phyloP scores from a whole-genome alignment of 768 basidiomycete species.

The Ramaria sp. region DNA sequence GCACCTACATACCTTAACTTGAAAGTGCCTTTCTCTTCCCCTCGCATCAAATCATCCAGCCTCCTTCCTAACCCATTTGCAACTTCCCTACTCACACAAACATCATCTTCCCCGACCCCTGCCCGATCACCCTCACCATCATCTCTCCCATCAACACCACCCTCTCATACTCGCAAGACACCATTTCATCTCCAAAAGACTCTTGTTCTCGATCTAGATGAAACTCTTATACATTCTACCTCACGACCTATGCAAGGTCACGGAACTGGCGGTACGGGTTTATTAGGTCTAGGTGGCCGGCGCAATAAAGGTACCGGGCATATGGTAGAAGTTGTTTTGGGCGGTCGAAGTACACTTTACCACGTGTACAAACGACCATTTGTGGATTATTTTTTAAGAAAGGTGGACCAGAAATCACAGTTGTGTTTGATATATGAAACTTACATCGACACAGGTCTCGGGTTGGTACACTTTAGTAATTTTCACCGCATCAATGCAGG shows the following conservation, averaged over 20 bases:
- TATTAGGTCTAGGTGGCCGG: conserved; percentile 47
- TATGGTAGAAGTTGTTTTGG: conserved; percentile 87
- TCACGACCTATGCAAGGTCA: conserved; percentile 54
- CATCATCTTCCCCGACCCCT: conserved; percentile 12
- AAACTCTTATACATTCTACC: conserved; percentile 97
- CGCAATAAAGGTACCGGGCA: conserved; percentile 64
- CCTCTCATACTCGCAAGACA: conserved; percentile 40
- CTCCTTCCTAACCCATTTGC: conserved; percentile 20
- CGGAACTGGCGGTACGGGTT: conserved; percentile 38
- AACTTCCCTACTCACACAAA: conserved; percentile 14
- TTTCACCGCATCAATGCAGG: conserved; percentile 98
- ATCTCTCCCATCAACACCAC: conserved; percentile 33
- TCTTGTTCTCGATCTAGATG: conserved; percentile 93
- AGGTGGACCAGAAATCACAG: conserved; percentile 33
- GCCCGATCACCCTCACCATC: conserved; percentile 18
- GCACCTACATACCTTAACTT: conserved; percentile 14
- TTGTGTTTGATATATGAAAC: not conserved
- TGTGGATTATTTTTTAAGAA: conserved; percentile 89
- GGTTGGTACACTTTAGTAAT: conserved; percentile 98
- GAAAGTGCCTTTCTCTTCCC: not conserved
- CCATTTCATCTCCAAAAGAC: conserved; percentile 85
- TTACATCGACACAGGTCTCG: conserved; percentile 57
- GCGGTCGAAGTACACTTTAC: conserved; percentile 82
- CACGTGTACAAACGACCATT: conserved; percentile 98
- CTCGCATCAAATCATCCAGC: not conserved